Percentiles rank a stretch among this genome's conserved stretches.
These are phyloP conservation scores for Endotrypanum monterogeii DNA, from an alignment of 208 protist species.

Conservation along the genomic window DNA sequence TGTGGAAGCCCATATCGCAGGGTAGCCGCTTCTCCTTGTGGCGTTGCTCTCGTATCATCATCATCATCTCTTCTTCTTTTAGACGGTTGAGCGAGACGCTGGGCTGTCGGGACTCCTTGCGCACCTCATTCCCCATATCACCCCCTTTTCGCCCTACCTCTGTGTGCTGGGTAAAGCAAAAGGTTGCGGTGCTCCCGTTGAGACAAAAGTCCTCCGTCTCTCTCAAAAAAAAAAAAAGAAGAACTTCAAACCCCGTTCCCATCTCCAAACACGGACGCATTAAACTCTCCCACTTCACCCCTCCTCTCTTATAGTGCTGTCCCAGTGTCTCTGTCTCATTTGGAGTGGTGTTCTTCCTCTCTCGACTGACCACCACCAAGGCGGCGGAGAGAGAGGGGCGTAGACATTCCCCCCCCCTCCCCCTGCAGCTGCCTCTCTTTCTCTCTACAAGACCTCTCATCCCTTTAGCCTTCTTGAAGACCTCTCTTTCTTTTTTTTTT, in stretches of 20 bases:
- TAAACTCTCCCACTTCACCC: no score
- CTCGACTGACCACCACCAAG: not conserved
- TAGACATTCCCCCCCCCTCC: not conserved
- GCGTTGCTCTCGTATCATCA: not conserved
- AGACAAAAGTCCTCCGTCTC: not conserved
- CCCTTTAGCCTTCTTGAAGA: no score
- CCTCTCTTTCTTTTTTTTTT: no score
- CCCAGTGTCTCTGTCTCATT: not conserved
- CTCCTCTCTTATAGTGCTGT: not conserved
- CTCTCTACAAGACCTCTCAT: not conserved
- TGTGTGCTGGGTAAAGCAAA: not conserved
- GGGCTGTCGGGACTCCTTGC: not conserved
- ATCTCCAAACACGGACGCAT: no score
- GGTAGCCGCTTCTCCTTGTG: constrained; percentile 1
- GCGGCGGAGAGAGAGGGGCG: not conserved
- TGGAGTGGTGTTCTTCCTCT: not conserved
- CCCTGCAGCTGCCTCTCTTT: not conserved
- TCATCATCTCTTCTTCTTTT: not conserved
- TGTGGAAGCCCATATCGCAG: not conserved
- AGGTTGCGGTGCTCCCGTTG: not conserved
- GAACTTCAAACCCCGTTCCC: no score
- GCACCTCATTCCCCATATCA: not conserved
- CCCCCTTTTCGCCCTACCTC: not conserved
- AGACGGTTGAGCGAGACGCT: not conserved
- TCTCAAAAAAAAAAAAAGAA: not conserved